Evolutionary conservation across 768 basidiomycete genomes (phyloP).

Genomic region (Boletus subcaerulescens): DNA sequence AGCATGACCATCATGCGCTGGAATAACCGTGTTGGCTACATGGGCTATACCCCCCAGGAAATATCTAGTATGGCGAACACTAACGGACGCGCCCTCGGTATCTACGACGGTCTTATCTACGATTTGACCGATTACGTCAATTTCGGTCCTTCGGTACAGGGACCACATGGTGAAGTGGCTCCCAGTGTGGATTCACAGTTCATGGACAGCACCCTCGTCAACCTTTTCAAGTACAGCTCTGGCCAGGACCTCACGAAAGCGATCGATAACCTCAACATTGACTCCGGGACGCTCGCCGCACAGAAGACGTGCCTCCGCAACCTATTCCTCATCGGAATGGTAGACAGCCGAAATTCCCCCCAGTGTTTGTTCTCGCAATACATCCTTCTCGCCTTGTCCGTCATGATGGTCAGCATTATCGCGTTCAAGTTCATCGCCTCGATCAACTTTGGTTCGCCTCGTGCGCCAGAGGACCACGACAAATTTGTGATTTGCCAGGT

Average conservation of each 20-base stretch:
- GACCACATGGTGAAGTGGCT: conserved; percentile 49
- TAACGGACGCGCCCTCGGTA: conserved; percentile 60
- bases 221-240: conserved; percentile 71
- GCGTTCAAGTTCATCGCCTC: conserved; percentile 96
- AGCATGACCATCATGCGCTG: conserved; percentile 92
- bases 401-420: conserved; percentile 92
- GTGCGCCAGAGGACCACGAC: conserved; percentile 92
- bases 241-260: conserved; percentile 81
- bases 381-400: conserved; percentile 83
- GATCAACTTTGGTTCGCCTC: conserved; percentile 72
- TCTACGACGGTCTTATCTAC: conserved; percentile 86
- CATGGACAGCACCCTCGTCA: conserved; percentile 67
- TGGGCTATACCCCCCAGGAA: conserved; percentile 78
- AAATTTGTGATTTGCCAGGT: conserved; percentile 98
- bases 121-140: conserved; percentile 81
- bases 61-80: conserved; percentile 66
- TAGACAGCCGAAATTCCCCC: conserved; percentile 88
- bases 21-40: conserved; percentile 81
- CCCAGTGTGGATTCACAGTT: conserved; percentile 51
- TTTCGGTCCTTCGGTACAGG: conserved; percentile 54
- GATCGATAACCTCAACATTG: conserved; percentile 61
- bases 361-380: conserved; percentile 92
- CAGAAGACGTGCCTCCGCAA: conserved; percentile 92
- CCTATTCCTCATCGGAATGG: conserved; percentile 85
- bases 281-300: conserved; percentile 53